Evolutionary conservation across 2,329 filamentous ascomycete species (phyloP).

Genomic region (Torrubiella hemipterigena): DNA sequence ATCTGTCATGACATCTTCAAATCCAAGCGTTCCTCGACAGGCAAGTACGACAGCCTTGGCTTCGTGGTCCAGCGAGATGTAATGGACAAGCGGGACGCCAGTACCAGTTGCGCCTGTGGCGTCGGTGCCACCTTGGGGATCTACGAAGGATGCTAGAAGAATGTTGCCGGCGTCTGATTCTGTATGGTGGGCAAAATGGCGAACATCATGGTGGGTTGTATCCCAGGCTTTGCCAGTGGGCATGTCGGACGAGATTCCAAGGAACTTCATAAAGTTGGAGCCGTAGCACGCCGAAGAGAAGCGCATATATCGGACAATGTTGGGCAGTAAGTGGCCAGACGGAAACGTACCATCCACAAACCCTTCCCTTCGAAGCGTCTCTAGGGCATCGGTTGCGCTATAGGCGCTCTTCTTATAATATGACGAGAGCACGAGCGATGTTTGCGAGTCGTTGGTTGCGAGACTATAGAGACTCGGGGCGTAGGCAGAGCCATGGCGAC

Average conservation of each 20-base stretch:
- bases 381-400: conserved; percentile 33
- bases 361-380: conserved; percentile 37
- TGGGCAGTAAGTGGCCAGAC: conserved; percentile 43
- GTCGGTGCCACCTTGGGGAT: conserved; percentile 55
- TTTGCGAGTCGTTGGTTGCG: conserved; percentile 41
- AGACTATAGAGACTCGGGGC: conserved; percentile 49
- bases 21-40: conserved; percentile 59
- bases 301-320: conserved; percentile 52
- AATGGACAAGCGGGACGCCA: conserved; percentile 60
- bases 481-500: conserved; percentile 16
- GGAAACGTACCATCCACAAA: conserved; percentile 48
- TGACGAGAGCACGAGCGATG: conserved; percentile 38
- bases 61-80: conserved; percentile 59
- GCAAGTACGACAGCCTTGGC: conserved; percentile 63
- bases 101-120: conserved; percentile 51
- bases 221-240: conserved; percentile 28
- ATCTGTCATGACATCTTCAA: conserved; percentile 62
- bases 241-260: conserved; percentile 46
- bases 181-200: conserved; percentile 52
- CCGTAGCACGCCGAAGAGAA: conserved; percentile 58
- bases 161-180: conserved; percentile 45
- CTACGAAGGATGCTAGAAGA: conserved; percentile 58
- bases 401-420: conserved; percentile 37
- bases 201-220: conserved; percentile 45
- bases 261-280: conserved; percentile 47